A percentile compares a stretch with the other conserved stretches of the same genome.
These are phyloP conservation scores for Quercus phellos DNA, from an alignment of 331 rosid genomes.

Conservation along the genomic window DNA sequence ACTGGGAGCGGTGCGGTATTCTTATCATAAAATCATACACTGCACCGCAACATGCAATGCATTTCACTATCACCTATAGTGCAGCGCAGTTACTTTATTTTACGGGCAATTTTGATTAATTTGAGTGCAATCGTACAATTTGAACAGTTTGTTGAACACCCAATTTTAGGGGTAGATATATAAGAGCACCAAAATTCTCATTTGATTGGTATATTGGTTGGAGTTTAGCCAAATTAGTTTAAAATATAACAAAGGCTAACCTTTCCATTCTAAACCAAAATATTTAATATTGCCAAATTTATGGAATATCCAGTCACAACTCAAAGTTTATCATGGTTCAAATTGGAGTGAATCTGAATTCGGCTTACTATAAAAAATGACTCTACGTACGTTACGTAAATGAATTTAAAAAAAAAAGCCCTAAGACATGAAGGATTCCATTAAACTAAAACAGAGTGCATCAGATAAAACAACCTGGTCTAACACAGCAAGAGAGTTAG, in stretches of 20 bases:
- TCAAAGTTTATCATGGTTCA: neutral
- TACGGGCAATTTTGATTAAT: rapidly evolving
- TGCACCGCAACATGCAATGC: too few species aligned
- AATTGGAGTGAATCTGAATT: neutral
- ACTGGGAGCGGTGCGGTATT: too few species aligned
- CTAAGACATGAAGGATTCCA: too few species aligned
- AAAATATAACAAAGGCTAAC: neutral
- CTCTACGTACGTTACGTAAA: conserved; percentile 2
- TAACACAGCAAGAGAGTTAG: too few species aligned
- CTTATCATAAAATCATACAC: too few species aligned
- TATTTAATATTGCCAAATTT: neutral
- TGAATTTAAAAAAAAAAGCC: too few species aligned
- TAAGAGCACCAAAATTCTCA: neutral
- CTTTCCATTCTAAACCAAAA: neutral
- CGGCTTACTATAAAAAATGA: neutral
- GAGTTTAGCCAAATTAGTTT: neutral
- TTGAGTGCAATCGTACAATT: rapidly evolving
- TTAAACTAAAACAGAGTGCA: too few species aligned
- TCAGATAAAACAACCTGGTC: too few species aligned
- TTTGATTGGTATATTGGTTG: neutral
- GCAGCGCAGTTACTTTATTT: too few species aligned
- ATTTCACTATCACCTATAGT: rapidly evolving
- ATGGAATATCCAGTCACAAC: neutral
- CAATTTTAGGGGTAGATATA: neutral
- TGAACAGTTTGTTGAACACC: too few species aligned